A percentile compares a stretch with the other conserved stretches of the same genome.
Evolutionary conservation across 2,329 filamentous ascomycete species (phyloP).

Genomic region (Aspergillus spinulosporus): DNA sequence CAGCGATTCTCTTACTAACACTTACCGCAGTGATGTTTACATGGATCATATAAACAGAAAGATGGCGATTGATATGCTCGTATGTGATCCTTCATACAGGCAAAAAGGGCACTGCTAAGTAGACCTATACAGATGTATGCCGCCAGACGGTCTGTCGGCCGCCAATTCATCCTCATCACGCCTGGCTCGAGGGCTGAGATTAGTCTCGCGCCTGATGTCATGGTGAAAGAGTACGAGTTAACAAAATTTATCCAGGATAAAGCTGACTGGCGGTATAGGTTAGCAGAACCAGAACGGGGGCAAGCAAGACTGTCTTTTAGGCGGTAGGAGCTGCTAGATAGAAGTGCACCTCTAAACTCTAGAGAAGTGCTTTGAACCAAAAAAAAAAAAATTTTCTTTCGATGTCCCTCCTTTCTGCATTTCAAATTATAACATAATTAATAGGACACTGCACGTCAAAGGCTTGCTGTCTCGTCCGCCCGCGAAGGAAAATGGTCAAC

Average conservation of each 20-base stretch:
- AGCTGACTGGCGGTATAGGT: constrained; percentile 26
- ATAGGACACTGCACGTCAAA: too few species aligned
- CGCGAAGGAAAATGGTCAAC: too few species aligned
- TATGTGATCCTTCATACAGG: constrained; percentile 44
- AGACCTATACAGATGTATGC: constrained; percentile 65
- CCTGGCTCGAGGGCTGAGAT: constrained; percentile 73
- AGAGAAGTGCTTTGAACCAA: too few species aligned
- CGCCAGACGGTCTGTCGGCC: constrained; percentile 79
- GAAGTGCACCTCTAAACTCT: background rate
- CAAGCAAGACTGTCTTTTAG: constrained; percentile 43
- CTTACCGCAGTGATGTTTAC: constrained; percentile 71
- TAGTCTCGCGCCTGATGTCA: constrained; percentile 45
- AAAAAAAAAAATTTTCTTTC: background rate
- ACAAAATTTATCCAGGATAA: background rate
- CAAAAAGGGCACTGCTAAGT: constrained; percentile 2
- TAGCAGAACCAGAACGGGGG: constrained; percentile 48
- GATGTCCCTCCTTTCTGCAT: background rate
- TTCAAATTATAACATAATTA: too few species aligned
- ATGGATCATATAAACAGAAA: constrained; percentile 97
- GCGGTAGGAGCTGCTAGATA: background rate
- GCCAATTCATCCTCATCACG: constrained; percentile 95
- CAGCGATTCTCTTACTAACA: background rate
- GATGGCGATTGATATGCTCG: constrained; percentile 90
- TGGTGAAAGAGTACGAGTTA: constrained; percentile 44
- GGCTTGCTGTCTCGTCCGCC: too few species aligned